Conservation (phyloP, 1,284 basidiomycete species). For the Ustilago trichophora region DNA sequence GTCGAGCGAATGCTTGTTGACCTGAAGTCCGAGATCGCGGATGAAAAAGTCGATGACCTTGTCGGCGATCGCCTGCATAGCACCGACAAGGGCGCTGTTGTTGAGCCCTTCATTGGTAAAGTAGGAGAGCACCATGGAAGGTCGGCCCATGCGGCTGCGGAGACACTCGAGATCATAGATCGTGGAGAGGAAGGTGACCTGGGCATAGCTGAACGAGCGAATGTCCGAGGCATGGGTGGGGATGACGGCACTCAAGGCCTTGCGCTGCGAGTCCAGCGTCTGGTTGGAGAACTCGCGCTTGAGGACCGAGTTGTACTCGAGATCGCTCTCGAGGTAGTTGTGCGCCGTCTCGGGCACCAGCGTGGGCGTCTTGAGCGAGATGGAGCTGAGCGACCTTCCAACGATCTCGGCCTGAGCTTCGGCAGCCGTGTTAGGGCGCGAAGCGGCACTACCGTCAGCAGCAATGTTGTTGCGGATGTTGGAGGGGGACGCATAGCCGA, state of each 20-base stretch:
- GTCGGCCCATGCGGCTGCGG: slow-evolving; percentile 80
- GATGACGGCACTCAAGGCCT: slow-evolving; percentile 70
- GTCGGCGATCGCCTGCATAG: slow-evolving; percentile 86
- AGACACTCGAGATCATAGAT: slow-evolving; percentile 90
- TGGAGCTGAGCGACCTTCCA: slow-evolving; percentile 72
- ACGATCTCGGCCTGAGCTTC: slow-evolving; percentile 79
- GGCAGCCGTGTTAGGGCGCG: slow-evolving; percentile 69
- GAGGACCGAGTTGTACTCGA: slow-evolving; percentile 92
- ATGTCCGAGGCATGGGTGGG: slow-evolving; percentile 78
- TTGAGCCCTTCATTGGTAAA: slow-evolving; percentile 90
- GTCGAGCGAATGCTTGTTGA: slow-evolving; percentile 81
- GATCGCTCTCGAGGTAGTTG: slow-evolving; percentile 85
- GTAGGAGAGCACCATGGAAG: slow-evolving; percentile 85
- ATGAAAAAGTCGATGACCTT: slow-evolving; percentile 72
- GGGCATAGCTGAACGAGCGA: slow-evolving; percentile 79
- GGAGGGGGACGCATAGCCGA: slow-evolving; percentile 71
- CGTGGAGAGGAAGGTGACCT: slow-evolving; percentile 84
- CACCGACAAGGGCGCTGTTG: slow-evolving; percentile 73
- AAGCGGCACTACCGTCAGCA: slow-evolving; percentile 11
- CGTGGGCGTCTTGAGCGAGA: slow-evolving; percentile 86
- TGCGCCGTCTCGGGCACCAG: slow-evolving; percentile 83
- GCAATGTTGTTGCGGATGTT: slow-evolving; percentile 22
- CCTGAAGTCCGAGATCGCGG: slow-evolving; percentile 70
- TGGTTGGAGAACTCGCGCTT: slow-evolving; percentile 68
- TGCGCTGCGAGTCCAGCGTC: slow-evolving; percentile 59